phyloP scores from a whole-genome alignment of 2,329 filamentous ascomycete genomes.

The Metarhizium robertsii region DNA sequence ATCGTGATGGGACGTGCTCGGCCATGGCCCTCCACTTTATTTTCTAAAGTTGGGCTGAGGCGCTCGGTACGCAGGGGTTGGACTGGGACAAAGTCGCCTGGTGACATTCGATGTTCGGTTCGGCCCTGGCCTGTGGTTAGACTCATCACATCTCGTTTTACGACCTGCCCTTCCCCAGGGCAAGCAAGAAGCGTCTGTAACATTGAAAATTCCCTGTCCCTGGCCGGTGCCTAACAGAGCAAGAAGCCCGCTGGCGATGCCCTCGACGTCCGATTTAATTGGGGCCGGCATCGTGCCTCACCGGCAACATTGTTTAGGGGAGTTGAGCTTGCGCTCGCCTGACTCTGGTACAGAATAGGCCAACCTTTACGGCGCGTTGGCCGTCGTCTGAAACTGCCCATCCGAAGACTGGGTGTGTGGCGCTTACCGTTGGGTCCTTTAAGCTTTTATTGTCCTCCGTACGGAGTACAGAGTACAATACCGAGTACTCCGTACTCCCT shows the following conservation, averaged over 20 bases:
- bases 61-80: neutral
- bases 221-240: no score
- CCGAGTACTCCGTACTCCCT: no score
- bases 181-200: neutral
- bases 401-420: no score
- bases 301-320: no score
- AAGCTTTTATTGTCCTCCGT: no score
- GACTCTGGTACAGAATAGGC: no score
- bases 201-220: neutral
- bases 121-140: neutral
- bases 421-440: no score
- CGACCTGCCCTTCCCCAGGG: neutral
- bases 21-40: neutral
- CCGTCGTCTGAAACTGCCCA: no score
- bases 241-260: neutral
- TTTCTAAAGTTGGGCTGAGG: neutral
- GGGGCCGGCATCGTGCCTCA: neutral
- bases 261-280: neutral
- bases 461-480: no score
- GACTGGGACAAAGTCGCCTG: neutral
- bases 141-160: neutral
- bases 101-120: neutral
- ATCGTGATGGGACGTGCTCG: neutral
- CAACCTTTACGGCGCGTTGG: no score
- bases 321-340: no score